Conservation (phyloP, 176 grass and related monocot species). For the Ensete ventricosum region DNA sequence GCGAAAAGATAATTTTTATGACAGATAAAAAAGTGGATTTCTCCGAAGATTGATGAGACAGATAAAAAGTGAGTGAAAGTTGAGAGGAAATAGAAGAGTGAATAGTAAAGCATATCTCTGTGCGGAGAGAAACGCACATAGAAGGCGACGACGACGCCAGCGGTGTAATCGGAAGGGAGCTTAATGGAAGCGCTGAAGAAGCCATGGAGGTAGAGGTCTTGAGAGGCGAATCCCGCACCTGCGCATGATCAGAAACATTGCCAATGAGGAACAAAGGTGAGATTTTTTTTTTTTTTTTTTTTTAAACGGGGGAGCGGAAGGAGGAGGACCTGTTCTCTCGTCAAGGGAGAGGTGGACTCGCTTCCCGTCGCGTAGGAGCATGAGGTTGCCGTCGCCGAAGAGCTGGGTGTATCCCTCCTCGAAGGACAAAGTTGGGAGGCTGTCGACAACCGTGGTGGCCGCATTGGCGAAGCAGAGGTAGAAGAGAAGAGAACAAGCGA, state of each 20-base stretch:
- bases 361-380: constrained; percentile 37
- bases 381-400: constrained; percentile 63
- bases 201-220: too few relatives aligned
- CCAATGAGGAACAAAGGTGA: constrained; percentile 23
- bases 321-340: constrained; percentile 48
- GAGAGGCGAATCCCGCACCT: background rate
- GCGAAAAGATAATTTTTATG: too few relatives aligned
- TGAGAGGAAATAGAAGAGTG: too few relatives aligned
- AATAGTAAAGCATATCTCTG: too few relatives aligned
- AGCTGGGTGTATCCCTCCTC: constrained; percentile 64
- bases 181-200: too few relatives aligned
- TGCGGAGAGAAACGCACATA: too few relatives aligned
- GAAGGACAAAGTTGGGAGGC: constrained; percentile 43
- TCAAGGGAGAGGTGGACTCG: constrained; percentile 59
- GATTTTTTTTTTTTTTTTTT: background rate
- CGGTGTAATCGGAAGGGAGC: too few relatives aligned
- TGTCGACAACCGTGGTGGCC: constrained; percentile 9
- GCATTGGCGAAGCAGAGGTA: constrained; percentile 1
- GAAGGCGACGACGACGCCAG: too few relatives aligned
- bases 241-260: background rate
- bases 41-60: too few relatives aligned
- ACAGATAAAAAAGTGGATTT: too few relatives aligned
- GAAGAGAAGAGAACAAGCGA: background rate
- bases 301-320: background rate
- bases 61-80: too few relatives aligned